A percentile compares a stretch with the other conserved stretches of the same genome.
phyloP scores from a whole-genome alignment of 495 filamentous ascomycete genomes.

The Cercophora sp. region DNA sequence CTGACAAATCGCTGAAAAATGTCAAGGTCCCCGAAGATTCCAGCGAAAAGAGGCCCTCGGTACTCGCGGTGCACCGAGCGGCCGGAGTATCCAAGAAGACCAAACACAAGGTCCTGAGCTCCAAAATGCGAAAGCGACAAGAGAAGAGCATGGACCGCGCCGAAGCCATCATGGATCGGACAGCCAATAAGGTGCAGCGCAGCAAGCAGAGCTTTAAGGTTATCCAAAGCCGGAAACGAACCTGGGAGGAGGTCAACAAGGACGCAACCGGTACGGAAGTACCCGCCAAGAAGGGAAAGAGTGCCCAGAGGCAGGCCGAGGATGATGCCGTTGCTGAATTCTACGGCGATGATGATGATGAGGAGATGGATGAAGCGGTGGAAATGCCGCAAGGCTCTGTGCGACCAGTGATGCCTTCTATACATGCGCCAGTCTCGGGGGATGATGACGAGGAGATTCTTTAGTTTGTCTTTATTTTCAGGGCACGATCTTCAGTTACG shows the following conservation, averaged over 20 bases:
- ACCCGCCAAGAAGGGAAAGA: constrained; percentile 17
- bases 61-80: constrained; percentile 57
- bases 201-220: constrained; percentile 57
- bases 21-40: constrained; percentile 53
- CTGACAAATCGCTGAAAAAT: constrained; percentile 70
- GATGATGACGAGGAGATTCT: constrained; percentile 24
- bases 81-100: constrained; percentile 62
- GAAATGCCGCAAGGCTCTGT: not conserved
- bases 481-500: too few relatives aligned
- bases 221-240: constrained; percentile 53
- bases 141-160: constrained; percentile 72
- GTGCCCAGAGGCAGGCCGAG: constrained; percentile 8
- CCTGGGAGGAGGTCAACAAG: constrained; percentile 60
- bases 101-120: constrained; percentile 58
- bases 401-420: not conserved
- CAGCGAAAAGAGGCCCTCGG: constrained; percentile 48
- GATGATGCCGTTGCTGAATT: constrained; percentile 22
- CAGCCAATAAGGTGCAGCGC: constrained; percentile 64
- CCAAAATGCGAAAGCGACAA: constrained; percentile 61
- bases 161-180: constrained; percentile 63
- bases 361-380: constrained; percentile 19
- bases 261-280: constrained; percentile 16
- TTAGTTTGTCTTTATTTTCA: too few relatives aligned
- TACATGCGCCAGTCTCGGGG: not conserved
- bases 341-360: constrained; percentile 23